Evolutionary conservation across 345 rosid species (phyloP), one percentile per base, ranked within the genome.

Genomic region (Arabidopsis thaliana): DNA sequence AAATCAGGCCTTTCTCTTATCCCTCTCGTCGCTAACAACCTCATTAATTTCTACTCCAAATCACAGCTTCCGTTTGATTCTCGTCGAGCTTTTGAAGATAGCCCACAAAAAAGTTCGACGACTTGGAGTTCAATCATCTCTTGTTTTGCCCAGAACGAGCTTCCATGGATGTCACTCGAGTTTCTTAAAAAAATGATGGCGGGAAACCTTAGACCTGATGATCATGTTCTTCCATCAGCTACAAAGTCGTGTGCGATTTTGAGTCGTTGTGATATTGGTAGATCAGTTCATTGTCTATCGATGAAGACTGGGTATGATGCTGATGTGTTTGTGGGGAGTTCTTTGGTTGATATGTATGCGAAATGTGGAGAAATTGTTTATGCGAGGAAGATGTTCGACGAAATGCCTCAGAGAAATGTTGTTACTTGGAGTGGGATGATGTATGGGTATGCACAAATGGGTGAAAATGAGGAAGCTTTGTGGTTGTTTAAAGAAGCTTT

Each of bases 391-490:
- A 11, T 86, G 85, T 93, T 93, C 53, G 94, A 89, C 67, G 87
- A 84, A 87, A 93, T 93, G 97, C 93, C 98, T 34, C 80, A 79
- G 0, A 83, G 84, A 72, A 93, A 93, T 65, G 92, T 91, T 10
- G 98, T 93, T 52, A 89, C 97, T 55, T 94, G 97, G 97, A 94
- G 91, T 60, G 97, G 96, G 60, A 85, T 94, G 97, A 91, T 94
- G 44, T 84, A 82, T 73, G 97, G 95, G 75, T 89, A 89, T 78
- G 67, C 93, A 25, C 98, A 88, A 49, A 38, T 84, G 76, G 93
- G 91, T 69, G 91, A 85, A 68, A 75, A 84, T 53, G 90, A 85
- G 77, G 89, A 94, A 78, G 91, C 93, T 61, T 65, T 94, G 65
- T 64, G 58, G 65, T 66, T 94, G 74, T 91, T 94, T 71, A 94